Evolutionary conservation across 495 filamentous ascomycete genomes (phyloP), one percentile per base, ranked within the genome.

Genomic region (Podospora tetraspora): DNA sequence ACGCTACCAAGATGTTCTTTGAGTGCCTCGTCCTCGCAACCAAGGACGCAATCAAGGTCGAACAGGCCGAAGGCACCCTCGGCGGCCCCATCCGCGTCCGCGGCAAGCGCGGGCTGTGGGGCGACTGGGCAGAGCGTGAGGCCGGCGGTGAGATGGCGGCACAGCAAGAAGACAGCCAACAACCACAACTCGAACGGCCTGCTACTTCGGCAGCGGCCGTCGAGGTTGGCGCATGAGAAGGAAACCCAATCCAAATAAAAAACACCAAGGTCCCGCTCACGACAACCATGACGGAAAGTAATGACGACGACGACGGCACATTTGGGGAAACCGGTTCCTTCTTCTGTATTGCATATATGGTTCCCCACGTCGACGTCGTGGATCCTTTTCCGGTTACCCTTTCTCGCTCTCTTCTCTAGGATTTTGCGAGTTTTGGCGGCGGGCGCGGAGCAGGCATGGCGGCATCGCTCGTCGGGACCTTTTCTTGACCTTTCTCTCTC

Each of bases 1-100:
- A 98, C 71, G 96, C 96, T 3, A 97, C 95, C 56, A 97, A 97
- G 83, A 97, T 99, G 94, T 99, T 99, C 81, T 98, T 98, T 68
- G 96, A 99, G 79, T 88, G 94, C 43, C 82, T 99, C 57, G 95
- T 98, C 6, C 82, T 99, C 62, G 96, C 96, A 12, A 99, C 95
- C 13, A 98, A 98, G 83, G 96, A 98, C 79, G 95, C 95, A 43
- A 91, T 99, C 74, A 94, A 96, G 76, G 92, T 97, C n/a, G 94
- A 97, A 74, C 95, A 99, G 79, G 82, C 84, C n/a, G 84, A 87
- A 61, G 85, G 87, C 19, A 79, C 84, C 34, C 85, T 97, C 56
- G 93, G 92, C 59, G 90, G 86, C 4, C 86, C 88, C 10, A 90
- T 99, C 70, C 81, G 89, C 57, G 90, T 99, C 61, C 85, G 91